These are phyloP conservation scores for Russula virescens DNA, from an alignment of 768 basidiomycete genomes.

Conservation along the genomic window DNA sequence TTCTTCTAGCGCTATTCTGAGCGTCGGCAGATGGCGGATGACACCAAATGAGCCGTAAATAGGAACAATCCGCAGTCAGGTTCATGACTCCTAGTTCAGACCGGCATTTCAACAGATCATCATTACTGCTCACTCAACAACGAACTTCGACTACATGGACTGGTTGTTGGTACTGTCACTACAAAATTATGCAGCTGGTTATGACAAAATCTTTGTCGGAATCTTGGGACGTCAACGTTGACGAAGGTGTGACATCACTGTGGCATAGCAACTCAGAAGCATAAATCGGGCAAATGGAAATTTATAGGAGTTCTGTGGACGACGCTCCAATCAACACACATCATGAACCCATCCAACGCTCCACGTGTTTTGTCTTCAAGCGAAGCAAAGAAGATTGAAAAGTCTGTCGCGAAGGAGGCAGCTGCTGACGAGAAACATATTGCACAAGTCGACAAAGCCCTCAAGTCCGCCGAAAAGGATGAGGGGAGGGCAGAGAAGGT, in stretches of 20 bases:
- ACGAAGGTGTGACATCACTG: background rate
- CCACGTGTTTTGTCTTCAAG: background rate
- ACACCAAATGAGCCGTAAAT: too few species aligned
- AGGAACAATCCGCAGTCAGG: too few species aligned
- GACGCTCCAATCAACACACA: conserved; percentile 4
- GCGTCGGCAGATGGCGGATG: too few species aligned
- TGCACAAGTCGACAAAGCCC: conserved; percentile 32
- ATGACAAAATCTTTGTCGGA: background rate
- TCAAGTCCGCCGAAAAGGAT: conserved; percentile 52
- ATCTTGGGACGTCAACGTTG: background rate
- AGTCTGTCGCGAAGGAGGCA: conserved; percentile 43
- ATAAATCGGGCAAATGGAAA: background rate
- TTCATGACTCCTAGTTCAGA: too few species aligned
- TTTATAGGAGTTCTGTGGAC: background rate
- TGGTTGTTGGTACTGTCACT: too few species aligned
- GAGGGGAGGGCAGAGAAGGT: conserved; percentile 49
- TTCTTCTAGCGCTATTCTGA: too few species aligned
- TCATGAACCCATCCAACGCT: conserved; percentile 11
- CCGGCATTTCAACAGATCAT: too few species aligned
- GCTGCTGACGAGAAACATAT: conserved; percentile 37
- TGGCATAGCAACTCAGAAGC: background rate
- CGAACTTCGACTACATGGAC: too few species aligned
- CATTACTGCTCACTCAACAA: too few species aligned
- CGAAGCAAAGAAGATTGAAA: conserved; percentile 36
- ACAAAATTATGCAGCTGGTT: too few species aligned